These are phyloP conservation scores for Entamoeba nuttalli DNA, from an alignment of 208 protist species.

Conservation along the genomic window DNA sequence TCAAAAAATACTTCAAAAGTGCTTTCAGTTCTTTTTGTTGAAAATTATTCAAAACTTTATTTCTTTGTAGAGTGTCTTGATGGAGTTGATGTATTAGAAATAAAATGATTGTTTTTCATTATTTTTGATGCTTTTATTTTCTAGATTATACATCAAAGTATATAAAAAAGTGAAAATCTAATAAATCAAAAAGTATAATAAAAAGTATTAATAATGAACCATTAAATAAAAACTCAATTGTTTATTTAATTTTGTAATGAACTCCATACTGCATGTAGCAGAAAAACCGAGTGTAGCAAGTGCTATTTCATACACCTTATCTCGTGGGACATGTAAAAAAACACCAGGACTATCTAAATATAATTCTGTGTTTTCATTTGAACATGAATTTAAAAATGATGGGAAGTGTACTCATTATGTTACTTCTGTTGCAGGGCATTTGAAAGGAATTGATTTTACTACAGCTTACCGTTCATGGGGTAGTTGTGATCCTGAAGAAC, in stretches of 20 bases:
- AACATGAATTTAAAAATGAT: neutral
- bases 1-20: neutral
- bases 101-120: neutral
- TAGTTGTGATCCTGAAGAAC: neutral
- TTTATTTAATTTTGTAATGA: neutral
- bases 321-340: neutral
- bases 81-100: neutral
- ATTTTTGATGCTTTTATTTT: no score
- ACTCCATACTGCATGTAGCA: conserved; percentile 41
- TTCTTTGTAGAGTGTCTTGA: neutral
- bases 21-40: neutral
- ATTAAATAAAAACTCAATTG: no score
- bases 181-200: no score
- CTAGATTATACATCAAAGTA: no score
- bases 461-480: neutral
- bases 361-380: neutral
- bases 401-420: neutral
- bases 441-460: neutral
- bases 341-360: neutral
- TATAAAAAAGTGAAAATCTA: no score
- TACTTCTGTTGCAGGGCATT: neutral
- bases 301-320: conserved; percentile 48
- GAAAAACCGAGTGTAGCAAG: conserved; percentile 69
- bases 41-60: neutral
- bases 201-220: no score